Evolutionary conservation across 148 eudicot genomes (phyloP).

Genomic region (Camellia japonica): DNA sequence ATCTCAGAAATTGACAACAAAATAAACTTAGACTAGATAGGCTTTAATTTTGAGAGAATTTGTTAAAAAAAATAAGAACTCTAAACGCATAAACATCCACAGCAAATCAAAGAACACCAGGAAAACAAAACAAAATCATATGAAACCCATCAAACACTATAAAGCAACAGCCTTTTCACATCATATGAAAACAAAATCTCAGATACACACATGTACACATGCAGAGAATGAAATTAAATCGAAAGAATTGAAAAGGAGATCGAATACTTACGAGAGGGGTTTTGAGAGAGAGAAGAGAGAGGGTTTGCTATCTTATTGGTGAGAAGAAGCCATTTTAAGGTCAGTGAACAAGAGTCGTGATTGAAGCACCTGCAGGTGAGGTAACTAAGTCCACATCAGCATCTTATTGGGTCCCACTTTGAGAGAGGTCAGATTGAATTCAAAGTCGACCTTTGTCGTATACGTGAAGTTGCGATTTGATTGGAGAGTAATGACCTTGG

Average conservation of each 20-base stretch:
- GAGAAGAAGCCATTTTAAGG: not conserved
- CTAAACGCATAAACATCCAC: not conserved
- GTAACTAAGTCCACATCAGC: not conserved
- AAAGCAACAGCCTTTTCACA: not conserved
- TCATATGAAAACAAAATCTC: not conserved
- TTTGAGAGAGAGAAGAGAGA: not conserved
- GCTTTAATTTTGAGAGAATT: no score
- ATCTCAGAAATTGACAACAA: no score
- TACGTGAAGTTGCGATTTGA: not conserved
- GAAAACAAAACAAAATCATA: not conserved
- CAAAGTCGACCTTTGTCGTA: not conserved
- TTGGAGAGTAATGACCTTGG: not conserved
- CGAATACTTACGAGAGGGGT: not conserved
- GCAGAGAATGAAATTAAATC: not conserved
- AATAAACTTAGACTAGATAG: no score
- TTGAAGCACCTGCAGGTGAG: not conserved
- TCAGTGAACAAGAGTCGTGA: not conserved
- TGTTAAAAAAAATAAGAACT: not conserved
- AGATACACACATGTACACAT: not conserved
- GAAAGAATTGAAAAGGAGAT: not conserved
- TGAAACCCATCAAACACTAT: not conserved
- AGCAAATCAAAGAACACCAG: no score
- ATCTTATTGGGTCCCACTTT: not conserved
- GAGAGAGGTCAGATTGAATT: not conserved
- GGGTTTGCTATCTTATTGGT: not conserved